These are phyloP conservation scores for Sugiyamaella grinbergsii DNA, from an alignment of 1,139 yeast species.

Conservation along the genomic window DNA sequence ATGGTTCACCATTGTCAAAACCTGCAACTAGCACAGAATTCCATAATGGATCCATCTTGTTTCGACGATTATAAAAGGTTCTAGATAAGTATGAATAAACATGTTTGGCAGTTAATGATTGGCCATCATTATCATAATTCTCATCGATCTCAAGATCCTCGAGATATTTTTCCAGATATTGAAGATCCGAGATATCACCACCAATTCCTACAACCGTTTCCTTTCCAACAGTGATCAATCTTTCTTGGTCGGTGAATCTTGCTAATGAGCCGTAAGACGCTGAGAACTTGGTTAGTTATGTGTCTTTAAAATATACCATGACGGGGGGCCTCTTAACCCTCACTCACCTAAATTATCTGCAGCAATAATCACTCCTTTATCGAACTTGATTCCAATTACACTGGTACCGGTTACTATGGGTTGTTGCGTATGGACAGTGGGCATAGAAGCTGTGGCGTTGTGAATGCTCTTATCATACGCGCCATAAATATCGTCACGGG, in stretches of 20 bases:
- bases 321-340: background rate
- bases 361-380: conserved; percentile 89
- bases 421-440: conserved; percentile 83
- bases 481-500: conserved; percentile 79
- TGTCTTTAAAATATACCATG: background rate
- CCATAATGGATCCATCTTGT: conserved; percentile 96
- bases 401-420: conserved; percentile 97
- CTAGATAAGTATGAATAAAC: conserved; percentile 85
- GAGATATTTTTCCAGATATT: conserved; percentile 71
- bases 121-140: conserved; percentile 79
- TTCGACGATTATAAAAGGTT: conserved; percentile 82
- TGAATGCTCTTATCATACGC: conserved; percentile 73
- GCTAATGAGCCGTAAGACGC: conserved; percentile 88
- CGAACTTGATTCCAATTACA: conserved; percentile 85
- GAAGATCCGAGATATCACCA: conserved; percentile 95
- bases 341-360: conserved; percentile 81
- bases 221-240: conserved; percentile 78
- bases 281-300: conserved; percentile 13
- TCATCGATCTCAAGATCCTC: conserved; percentile 74
- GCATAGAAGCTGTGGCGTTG: conserved; percentile 56
- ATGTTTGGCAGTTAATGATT: conserved; percentile 76
- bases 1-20: conserved; percentile 61
- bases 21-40: conserved; percentile 93
- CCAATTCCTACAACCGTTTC: conserved; percentile 90
- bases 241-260: conserved; percentile 80